Percentiles rank a stretch among this genome's conserved stretches.
phyloP scores from a whole-genome alignment of 2,329 filamentous ascomycete genomes.

The Fusarium camptoceras region DNA sequence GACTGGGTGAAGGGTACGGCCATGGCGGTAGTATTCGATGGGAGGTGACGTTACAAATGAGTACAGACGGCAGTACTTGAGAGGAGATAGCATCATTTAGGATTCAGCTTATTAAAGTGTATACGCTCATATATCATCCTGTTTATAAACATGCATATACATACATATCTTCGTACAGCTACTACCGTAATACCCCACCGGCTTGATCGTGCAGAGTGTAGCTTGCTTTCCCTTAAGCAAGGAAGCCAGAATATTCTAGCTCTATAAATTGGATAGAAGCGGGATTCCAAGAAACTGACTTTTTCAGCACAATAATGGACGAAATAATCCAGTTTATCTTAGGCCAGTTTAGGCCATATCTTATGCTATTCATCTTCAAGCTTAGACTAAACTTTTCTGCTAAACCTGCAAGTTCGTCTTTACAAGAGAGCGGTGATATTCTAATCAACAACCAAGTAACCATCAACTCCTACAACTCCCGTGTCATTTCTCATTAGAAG shows the following conservation, averaged over 20 bases:
- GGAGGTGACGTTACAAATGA: slow-evolving; percentile 92
- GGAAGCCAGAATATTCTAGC: no score
- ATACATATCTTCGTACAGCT: neutral
- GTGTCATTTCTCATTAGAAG: slow-evolving; percentile 55
- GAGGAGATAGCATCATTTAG: neutral
- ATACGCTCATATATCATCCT: neutral
- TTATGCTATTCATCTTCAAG: neutral
- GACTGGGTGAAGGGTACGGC: slow-evolving; percentile 89
- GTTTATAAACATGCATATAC: neutral
- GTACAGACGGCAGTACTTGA: slow-evolving; percentile 49
- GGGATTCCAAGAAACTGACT: neutral
- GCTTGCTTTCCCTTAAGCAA: no score
- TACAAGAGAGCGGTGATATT: slow-evolving; percentile 27
- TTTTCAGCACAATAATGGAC: neutral
- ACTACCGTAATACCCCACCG: neutral
- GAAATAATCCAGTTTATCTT: neutral
- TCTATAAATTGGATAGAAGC: no score
- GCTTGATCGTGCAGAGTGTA: neutral
- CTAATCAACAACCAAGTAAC: slow-evolving; percentile 43
- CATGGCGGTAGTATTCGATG: slow-evolving; percentile 82
- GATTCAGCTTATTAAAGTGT: neutral
- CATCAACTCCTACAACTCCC: slow-evolving; percentile 48
- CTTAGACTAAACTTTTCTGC: neutral
- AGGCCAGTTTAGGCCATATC: neutral
- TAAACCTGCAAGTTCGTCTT: slow-evolving; percentile 8